Conservation (phyloP, 148 eudicot species). For the Rhododendron simsii region DNA sequence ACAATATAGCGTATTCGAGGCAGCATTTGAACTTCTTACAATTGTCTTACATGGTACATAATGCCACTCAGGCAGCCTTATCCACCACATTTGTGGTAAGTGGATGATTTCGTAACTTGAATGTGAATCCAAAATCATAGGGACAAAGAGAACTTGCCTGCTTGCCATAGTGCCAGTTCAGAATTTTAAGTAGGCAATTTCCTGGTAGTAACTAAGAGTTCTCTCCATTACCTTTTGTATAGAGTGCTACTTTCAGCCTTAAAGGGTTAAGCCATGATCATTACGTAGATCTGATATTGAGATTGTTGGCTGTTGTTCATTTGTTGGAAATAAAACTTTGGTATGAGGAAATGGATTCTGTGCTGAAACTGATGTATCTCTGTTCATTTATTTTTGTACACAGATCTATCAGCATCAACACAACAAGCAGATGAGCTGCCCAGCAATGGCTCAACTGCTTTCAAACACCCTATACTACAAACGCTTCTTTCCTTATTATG, state of each 20-base stretch:
- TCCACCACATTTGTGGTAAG: not conserved
- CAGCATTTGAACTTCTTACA: not conserved
- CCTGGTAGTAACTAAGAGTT: not conserved
- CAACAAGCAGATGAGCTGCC: constrained; percentile 98
- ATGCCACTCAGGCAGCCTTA: not conserved
- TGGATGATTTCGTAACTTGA: not conserved
- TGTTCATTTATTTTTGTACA: constrained; percentile 3
- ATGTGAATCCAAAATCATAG: not conserved
- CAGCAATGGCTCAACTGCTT: constrained; percentile 95
- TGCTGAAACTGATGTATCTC: not conserved
- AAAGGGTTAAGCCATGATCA: too few species aligned
- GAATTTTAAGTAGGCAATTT: not conserved
- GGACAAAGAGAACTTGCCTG: not conserved
- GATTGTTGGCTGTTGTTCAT: not conserved
- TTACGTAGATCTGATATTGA: not conserved
- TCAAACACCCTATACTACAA: constrained; percentile 97
- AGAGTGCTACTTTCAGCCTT: not conserved
- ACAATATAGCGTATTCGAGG: not conserved
- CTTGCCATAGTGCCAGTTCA: not conserved
- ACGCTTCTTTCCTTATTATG: constrained; percentile 93
- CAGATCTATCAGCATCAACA: constrained; percentile 94
- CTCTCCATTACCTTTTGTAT: not conserved
- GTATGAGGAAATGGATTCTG: not conserved
- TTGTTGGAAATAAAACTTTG: not conserved
- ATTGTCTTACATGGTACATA: not conserved